Base-by-base conservation (phyloP, 179 eudicot species). In the Vitellaria paradoxa region DNA sequence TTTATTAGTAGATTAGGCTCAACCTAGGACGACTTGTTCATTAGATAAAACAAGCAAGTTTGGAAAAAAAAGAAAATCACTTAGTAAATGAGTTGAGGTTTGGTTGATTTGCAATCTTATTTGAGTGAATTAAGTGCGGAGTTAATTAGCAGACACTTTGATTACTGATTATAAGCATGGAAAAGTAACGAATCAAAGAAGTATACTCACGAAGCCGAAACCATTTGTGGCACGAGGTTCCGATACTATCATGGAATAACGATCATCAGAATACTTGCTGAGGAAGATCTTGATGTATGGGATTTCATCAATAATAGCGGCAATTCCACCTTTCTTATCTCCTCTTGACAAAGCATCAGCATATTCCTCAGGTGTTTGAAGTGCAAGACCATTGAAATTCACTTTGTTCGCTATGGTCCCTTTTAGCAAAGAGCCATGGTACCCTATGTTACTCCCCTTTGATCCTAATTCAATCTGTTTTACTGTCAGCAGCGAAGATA, bases 271-370 rank as follows among this genome's bases (percentile, higher is more conserved):
- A 72, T 77, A 73, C 26, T 37, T 82, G 21, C 47, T 72, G 0
- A 78, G 70, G 26, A 82, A 78, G 37, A 74, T 18, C 72, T 73
- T 78, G 45, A 78, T 20, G 75, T 82, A 82, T 13, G 84, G 81
- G 18, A 73, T 60, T n/a, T 82, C 84, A 45, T 78, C 84, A 62
- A 82, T 10, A 55, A 74, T 78, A 13, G 81, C 81, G 47, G 59
- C 78, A 68, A 82, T 65, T n/a, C 81, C 81, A 6, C 84, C 84
- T 65, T 77, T 65, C n/a, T 70, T 65, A 65, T 30, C 59, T 21
- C 84, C 84, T 12, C 12, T 64, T 15, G 72, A 24, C 15, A 82
- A 65, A 10, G 73, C 81, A 0, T 68, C 65, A 12, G 71, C 79
- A 21, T 57, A 61, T 52, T 82, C 66, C 1, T 56, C 60, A 6